Evolutionary conservation across 495 filamentous ascomycete genomes (phyloP), one percentile per base, ranked within the genome.

Genomic region (Podospora comata): DNA sequence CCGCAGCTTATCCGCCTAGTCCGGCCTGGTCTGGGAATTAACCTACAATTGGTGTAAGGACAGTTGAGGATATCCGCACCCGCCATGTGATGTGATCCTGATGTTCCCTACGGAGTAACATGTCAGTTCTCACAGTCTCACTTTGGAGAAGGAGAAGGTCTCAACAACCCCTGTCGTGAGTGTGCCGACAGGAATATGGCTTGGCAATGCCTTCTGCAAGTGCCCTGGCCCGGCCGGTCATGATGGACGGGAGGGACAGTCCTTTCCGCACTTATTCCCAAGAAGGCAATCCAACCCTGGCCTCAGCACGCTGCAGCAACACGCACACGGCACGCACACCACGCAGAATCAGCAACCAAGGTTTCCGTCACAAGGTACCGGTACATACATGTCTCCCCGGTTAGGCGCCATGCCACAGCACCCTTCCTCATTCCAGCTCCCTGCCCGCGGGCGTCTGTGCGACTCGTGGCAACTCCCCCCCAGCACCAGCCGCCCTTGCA

Each of bases 211-310:
- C 59, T 23, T 62, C 65, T 76, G 74, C 74, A 74, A 74, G 72
- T 76, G 72, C 72, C 34, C 74, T 76, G 72, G 72, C 74, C 72
- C 63, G 66, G 67, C 66, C 64, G 73, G 26, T 73, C 69, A 67
- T 71, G 63, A 67, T 68, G 53, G 65, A 53, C 71, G 68, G 73
- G 72, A 72, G 71, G 68, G 69, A 70, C 54, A 59, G 67, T 57
- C 65, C 65, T 55, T 69, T 66, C 71, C 71, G 59, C 69, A 71
- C 62, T 58, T 67, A 62, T 62, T 69, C 66, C 68, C 60, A 73
- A 63, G 60, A 58, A 39, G 66, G 71, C 26, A 65, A 30, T 39
- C 61, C 61, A 57, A 62, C 67, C 72, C 65, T 67, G 62, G 61
- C 23, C 66, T 39, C 48, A 32, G 13, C 20, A 54, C 7, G 4